Conservation (phyloP, 495 filamentous ascomycete genomes). For the Neurospora sp. region DNA sequence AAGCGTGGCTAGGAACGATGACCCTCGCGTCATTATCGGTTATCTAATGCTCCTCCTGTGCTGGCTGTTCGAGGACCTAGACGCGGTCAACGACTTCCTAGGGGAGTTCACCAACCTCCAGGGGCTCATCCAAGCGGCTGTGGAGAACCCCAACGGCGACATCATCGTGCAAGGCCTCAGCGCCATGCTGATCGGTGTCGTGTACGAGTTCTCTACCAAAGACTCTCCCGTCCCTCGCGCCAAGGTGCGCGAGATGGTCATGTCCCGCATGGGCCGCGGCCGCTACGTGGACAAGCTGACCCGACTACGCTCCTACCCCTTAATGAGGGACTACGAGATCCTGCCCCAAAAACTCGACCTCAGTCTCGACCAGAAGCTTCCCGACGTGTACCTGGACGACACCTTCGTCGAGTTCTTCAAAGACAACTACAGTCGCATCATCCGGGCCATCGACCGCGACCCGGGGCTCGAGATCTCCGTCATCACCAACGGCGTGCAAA, state of each 20-base stretch:
- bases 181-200: constrained; percentile 71
- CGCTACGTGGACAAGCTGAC: constrained; percentile 80
- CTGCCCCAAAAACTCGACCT: constrained; percentile 55
- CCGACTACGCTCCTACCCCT: constrained; percentile 65
- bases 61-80: constrained; percentile 87
- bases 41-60: constrained; percentile 89
- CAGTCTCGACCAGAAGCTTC: constrained; percentile 49
- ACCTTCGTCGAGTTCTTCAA: constrained; percentile 91
- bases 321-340: constrained; percentile 87
- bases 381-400: constrained; percentile 77
- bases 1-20: constrained; percentile 59
- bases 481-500: constrained; percentile 65
- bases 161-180: constrained; percentile 69
- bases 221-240: constrained; percentile 83
- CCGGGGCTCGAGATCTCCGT: constrained; percentile 76
- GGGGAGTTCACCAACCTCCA: constrained; percentile 91
- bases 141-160: constrained; percentile 51
- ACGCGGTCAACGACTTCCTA: constrained; percentile 87
- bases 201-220: constrained; percentile 97
- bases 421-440: constrained; percentile 81
- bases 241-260: constrained; percentile 71
- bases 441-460: constrained; percentile 82
- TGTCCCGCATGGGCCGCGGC: constrained; percentile 71
- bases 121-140: constrained; percentile 56
- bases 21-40: constrained; percentile 71